Base-by-base conservation (phyloP, 176 grass and related monocot genomes). In the Juncus inflexus region DNA sequence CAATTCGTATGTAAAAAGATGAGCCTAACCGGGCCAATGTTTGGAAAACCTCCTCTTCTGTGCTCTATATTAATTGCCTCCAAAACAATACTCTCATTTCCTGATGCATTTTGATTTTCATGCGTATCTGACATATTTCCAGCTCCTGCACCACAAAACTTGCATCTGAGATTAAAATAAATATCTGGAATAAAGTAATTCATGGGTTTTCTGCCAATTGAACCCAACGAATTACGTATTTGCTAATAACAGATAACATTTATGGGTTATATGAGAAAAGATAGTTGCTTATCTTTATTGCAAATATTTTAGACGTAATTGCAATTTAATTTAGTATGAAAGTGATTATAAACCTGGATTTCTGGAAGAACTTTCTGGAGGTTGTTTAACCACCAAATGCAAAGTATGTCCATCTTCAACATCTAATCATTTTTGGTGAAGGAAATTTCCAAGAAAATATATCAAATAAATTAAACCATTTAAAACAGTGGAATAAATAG, bases 331-430 rank as follows among this genome's bases (percentile, higher is more conserved):
- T 36, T 63, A 49, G 47, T 56, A 19, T 63, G 42, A 40, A 68
- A 78, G 15, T 61, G 60, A n/a, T n/a, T 58, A 82, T 66, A 69
- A 59, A 86, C 94, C 89, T 80, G 83, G 83, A 64, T 69, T 52
- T 68, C 70, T 83, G 63, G 73, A 53, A 61, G 80, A 74, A 67
- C 78, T 81, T 70, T 69, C 74, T 74, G 83, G 56, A 76, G 94
- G 83, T 73, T 91, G 88, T 76, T 85, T 89, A 72, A 92, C 85
- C 81, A 99, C 94, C 74, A 99, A 87, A 86, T 99, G 94, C 73
- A 99, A 82, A 15, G 94, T 99, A 69, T 99, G 94, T 42, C 94
- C 94, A 92, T 99, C 88, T 92, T 99, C 94, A n/a, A 99, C 88
- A 72, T 92, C 94, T 97, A 81, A 67, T 74, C 9, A 55, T 58